A percentile compares a stretch with the other conserved stretches of the same genome.
Conservation (phyloP, 2,329 filamentous ascomycete species). For the Coleophoma crateriformis region DNA sequence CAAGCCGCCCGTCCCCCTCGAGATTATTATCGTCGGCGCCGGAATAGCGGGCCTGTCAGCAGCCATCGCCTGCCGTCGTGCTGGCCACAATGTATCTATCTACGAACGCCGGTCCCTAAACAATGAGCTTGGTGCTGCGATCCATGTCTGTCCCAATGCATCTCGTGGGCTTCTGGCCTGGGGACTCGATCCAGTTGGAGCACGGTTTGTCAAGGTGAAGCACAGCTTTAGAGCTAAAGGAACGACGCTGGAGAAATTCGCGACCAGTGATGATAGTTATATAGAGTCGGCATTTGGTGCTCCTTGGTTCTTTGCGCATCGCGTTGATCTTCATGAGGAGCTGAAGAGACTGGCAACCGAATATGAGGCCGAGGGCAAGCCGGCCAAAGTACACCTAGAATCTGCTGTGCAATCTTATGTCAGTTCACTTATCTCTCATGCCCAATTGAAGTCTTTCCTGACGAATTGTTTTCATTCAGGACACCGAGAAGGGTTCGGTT, state of each 20-base stretch:
- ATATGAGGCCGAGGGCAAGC: slow-evolving; percentile 16
- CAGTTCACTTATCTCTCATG: neutral
- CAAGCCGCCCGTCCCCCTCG: neutral
- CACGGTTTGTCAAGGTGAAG: slow-evolving; percentile 17
- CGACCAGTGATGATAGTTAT: slow-evolving; percentile 8
- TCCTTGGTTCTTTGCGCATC: slow-evolving; percentile 24
- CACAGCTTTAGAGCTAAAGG: slow-evolving; percentile 10
- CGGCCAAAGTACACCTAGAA: slow-evolving; percentile 18
- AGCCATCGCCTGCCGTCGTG: slow-evolving; percentile 25
- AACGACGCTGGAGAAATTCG: slow-evolving; percentile 6
- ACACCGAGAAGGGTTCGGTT: slow-evolving; percentile 9
- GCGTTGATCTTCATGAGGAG: slow-evolving; percentile 35
- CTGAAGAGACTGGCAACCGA: slow-evolving; percentile 26
- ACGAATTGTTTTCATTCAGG: neutral
- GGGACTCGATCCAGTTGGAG: slow-evolving; percentile 26
- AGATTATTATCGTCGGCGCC: slow-evolving; percentile 24
- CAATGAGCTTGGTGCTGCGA: slow-evolving; percentile 36
- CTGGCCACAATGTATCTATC: slow-evolving; percentile 22
- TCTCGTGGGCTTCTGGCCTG: slow-evolving; percentile 26
- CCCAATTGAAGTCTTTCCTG: too few relatives aligned
- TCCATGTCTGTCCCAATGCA: slow-evolving; percentile 33
- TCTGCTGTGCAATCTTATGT: slow-evolving; percentile 17
- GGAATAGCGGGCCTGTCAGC: slow-evolving; percentile 27
- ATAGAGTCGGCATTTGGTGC: slow-evolving; percentile 12
- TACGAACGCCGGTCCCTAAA: slow-evolving; percentile 26